Evolutionary conservation across 352 stramenopile genomes (phyloP), one percentile per base, ranked within the genome.

Genomic region (Globisporangium abappressorium): DNA sequence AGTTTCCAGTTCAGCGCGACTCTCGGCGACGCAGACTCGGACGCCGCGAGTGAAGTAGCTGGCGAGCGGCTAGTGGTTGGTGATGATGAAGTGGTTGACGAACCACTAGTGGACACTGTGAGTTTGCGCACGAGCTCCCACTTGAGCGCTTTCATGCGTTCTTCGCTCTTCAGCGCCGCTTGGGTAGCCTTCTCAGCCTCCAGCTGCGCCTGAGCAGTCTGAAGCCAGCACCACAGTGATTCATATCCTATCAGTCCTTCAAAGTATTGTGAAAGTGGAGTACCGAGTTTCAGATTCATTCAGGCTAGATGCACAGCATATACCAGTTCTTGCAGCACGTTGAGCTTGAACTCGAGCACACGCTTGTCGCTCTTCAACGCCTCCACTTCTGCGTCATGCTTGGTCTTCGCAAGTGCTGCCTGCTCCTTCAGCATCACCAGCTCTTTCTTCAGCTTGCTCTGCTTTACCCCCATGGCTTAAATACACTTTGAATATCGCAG

Each of bases 81-180:
- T 4, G 24, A 57, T 1, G 24, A 30, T 5, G 64, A 49, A n/a
- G 61, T 28, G 26, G 60, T 24, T 41, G 59, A 41, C 18, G 68
- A 75, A 1, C 20, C 28, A 22, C 57, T 53, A 28, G 60, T 68
- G 6, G 70, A 41, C 15, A 76, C 65, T 2, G 73, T 75, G 3
- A 89, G 69, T 15, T 85, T 78, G 0, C 84, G 84, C 43, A 92
- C 79, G 12, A 92, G 73, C 64, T 92, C 84, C 82, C 82, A 92
- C 56, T 92, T 90, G 41, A 92, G 63, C 3, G 78, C 84, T 66
- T 90, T 89, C 74, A 87, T 84, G 46, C 81, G 81, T 28, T 91
- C 82, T 61, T 92, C 82, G 9, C 67, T 79, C 33, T 86, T 72
- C 4, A 68, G 38, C 5, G 78, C 81, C 24, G 69, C 65, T 20